Conservation (phyloP, 1,139 yeast genomes). For the Candida albicans region DNA sequence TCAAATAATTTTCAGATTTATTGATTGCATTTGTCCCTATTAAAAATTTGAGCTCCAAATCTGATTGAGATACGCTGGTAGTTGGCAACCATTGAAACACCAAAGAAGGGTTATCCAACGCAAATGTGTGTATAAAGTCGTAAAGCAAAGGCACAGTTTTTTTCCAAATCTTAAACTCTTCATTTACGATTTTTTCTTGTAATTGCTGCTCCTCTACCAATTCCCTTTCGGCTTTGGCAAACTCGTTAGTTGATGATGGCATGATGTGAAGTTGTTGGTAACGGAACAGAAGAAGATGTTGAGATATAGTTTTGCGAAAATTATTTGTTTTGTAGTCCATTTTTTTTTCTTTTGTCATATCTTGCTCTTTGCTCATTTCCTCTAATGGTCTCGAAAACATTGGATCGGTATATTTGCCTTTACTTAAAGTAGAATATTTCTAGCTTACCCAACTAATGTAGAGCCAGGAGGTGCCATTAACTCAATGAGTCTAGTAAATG, state of each 20-base stretch:
- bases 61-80: conserved; percentile 28
- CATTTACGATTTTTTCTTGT: conserved; percentile 53
- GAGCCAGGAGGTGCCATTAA: no score
- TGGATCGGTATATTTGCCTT: no score
- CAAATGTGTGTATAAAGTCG: conserved; percentile 70
- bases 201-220: conserved; percentile 46
- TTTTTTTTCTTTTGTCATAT: background rate
- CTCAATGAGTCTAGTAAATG: no score
- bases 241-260: conserved; percentile 16
- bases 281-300: background rate
- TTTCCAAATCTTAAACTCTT: conserved; percentile 92
- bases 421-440: no score
- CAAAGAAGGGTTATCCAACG: conserved; percentile 62
- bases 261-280: conserved; percentile 1
- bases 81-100: conserved; percentile 52
- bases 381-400: no score
- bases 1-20: conserved; percentile 42
- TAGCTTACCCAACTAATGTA: no score
- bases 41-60: conserved; percentile 41
- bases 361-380: no score
- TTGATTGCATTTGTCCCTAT: conserved; percentile 50
- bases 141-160: conserved; percentile 90
- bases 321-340: background rate
- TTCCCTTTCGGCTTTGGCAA: conserved; percentile 30
- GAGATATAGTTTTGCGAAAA: no score